These are phyloP conservation scores for Ampelocalamus luodianensis DNA, from an alignment of 176 grass and related monocot species.

Conservation along the genomic window DNA sequence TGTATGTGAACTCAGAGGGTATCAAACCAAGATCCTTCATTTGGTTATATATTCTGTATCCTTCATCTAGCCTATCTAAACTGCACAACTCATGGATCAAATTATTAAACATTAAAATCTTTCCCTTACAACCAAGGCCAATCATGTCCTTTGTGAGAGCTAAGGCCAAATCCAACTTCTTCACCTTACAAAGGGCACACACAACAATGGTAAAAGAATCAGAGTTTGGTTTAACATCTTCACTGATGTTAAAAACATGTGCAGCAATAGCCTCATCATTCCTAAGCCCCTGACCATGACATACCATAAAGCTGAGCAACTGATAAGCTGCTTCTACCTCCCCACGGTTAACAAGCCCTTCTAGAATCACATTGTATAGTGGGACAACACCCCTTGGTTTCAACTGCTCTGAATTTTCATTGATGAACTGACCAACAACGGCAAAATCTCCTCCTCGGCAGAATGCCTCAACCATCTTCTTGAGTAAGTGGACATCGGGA, in stretches of 20 bases:
- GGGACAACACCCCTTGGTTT: slow-evolving; percentile 37
- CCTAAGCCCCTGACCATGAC: slow-evolving; percentile 26
- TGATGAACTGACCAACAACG: slow-evolving; percentile 48
- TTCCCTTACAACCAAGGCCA: slow-evolving; percentile 65
- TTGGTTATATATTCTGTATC: slow-evolving; percentile 63
- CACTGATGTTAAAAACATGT: slow-evolving; percentile 42
- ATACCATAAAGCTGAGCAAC: slow-evolving; percentile 55
- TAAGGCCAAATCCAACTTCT: slow-evolving; percentile 79
- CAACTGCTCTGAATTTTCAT: slow-evolving; percentile 50
- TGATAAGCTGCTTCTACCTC: slow-evolving; percentile 62
- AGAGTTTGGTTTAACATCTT: slow-evolving; percentile 63
- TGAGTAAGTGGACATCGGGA: slow-evolving; percentile 61
- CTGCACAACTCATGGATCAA: slow-evolving; percentile 79
- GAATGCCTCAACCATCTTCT: slow-evolving; percentile 56
- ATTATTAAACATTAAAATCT: slow-evolving; percentile 86
- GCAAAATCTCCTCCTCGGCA: slow-evolving; percentile 50
- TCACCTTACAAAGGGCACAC: slow-evolving; percentile 72
- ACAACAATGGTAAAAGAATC: slow-evolving; percentile 84
- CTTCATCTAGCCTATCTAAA: slow-evolving; percentile 75
- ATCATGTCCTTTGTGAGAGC: slow-evolving; percentile 70
- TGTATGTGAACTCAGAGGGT: slow-evolving; percentile 85
- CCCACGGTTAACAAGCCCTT: slow-evolving; percentile 63
- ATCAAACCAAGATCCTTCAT: slow-evolving; percentile 60
- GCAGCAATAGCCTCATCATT: slow-evolving; percentile 23
- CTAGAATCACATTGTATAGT: slow-evolving; percentile 70